These are phyloP conservation scores for Hypoxylon intermedium DNA, from an alignment of 495 filamentous ascomycete species.

Conservation along the genomic window DNA sequence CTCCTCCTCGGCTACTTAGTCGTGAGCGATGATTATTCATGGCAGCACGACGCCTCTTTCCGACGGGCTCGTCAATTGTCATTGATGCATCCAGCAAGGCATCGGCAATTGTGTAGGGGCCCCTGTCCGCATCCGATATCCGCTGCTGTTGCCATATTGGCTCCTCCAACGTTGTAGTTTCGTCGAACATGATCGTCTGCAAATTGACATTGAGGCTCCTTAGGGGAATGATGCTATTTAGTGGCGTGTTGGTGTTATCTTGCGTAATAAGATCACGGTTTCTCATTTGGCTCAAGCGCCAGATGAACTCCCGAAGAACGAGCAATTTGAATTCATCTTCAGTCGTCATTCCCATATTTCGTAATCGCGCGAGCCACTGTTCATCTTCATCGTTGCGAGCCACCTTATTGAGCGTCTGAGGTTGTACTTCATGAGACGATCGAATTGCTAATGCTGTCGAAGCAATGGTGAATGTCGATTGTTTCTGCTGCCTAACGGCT, in stretches of 20 bases:
- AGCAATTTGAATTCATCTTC: conserved; percentile 94
- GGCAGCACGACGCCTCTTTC: conserved; percentile 63
- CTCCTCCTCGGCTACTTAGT: conserved; percentile 48
- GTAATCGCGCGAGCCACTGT: conserved; percentile 84
- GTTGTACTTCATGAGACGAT: conserved; percentile 40
- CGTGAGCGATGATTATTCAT: conserved; percentile 59
- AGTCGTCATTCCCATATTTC: conserved; percentile 78
- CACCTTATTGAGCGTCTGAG: conserved; percentile 52
- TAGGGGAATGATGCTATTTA: conserved; percentile 75
- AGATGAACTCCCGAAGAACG: conserved; percentile 87
- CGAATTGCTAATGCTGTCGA: conserved; percentile 52
- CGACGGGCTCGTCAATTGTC: conserved; percentile 74
- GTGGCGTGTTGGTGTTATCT: conserved; percentile 50
- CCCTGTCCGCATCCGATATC: conserved; percentile 45
- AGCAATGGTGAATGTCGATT: conserved; percentile 70
- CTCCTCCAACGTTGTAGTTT: conserved; percentile 59
- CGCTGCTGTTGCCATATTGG: conserved; percentile 41
- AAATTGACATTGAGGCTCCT: conserved; percentile 74
- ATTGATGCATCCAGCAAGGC: conserved; percentile 92
- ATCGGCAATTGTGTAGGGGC: conserved; percentile 81
- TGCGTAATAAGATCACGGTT: conserved; percentile 57
- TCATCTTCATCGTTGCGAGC: conserved; percentile 93
- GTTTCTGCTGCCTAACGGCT: conserved; percentile 60
- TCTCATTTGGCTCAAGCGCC: conserved; percentile 78
- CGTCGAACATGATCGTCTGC: conserved; percentile 92